Evolutionary conservation across 257 asterid species (phyloP), one percentile per base, ranked within the genome.

Genomic region (Solanum raphanifolium): DNA sequence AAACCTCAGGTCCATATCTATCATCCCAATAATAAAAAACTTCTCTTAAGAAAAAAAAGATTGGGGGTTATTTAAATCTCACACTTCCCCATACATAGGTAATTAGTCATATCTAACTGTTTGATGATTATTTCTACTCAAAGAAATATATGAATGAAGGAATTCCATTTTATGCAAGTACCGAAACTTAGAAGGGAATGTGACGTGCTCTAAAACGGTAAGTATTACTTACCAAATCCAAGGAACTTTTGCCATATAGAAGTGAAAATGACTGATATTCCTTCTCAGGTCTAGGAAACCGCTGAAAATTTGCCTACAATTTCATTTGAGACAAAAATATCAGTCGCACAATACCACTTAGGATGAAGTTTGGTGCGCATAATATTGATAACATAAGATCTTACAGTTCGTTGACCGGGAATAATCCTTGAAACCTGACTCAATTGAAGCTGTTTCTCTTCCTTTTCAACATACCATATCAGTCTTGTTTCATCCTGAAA

Each of bases 401-500:
- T 94, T 94, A 95, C 98, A 52, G 95, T 95, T 83, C 95, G 97
- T 78, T 94, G 98, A 87, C 98, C 98, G 58, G 95, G 98, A 89
- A 95, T 91, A 86, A 95, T 92, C 89, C 90, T 91, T 89, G 96
- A 92, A 92, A 95, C 93, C 87, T 92, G 95, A 91, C 90, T 90
- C 55, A 95, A 87, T 84, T 7, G 89, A 78, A 95, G 93, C 69
- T 90, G 92, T 89, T 95, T 95, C 89, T 93, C 94, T 87, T 93
- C 94, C 89, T 93, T 91, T 12, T 94, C 96, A 39, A 86, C 87
- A 87, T 92, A 92, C 98, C 98, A 95, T 72, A 92, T 89, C 72
- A 94, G 91, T 74, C 92, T 73, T 55, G 91, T 90, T 91, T 94
- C 98, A 86, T 95, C 97, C 97, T 95, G 94, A 78, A 87, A 92